phyloP scores from a whole-genome alignment of 768 basidiomycete species.

The Crucibulum laeve region DNA sequence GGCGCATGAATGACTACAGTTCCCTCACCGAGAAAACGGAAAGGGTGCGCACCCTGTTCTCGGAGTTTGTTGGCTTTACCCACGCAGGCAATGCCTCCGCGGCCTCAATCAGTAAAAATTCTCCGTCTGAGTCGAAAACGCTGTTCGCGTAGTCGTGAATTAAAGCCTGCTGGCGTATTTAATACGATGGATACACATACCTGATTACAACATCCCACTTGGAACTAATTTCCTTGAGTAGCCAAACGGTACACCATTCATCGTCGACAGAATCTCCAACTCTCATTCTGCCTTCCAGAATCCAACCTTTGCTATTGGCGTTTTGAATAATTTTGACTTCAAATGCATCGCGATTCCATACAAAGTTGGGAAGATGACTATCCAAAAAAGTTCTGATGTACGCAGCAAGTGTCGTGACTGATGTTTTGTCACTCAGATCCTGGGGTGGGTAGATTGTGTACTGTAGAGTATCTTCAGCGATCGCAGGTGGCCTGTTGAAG shows the following conservation, averaged over 20 bases:
- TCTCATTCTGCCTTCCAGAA: conserved; percentile 80
- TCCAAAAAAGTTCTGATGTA: conserved; percentile 59
- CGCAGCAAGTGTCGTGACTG: conserved; percentile 61
- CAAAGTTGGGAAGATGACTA: conserved; percentile 48
- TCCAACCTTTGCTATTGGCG: conserved; percentile 36
- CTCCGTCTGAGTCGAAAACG: conserved; percentile 88
- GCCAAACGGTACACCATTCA: conserved; percentile 94
- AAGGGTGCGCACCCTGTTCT: conserved; percentile 77
- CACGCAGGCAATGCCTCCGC: conserved; percentile 85
- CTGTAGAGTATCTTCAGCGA: conserved; percentile 83
- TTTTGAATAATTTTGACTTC: conserved; percentile 66
- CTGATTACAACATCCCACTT: conserved; percentile 80
- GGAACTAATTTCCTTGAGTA: conserved; percentile 70
- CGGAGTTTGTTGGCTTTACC: conserved; percentile 88
- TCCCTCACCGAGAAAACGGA: conserved; percentile 26
- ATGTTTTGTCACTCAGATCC: conserved; percentile 50
- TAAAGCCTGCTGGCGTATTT: background rate
- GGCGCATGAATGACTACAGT: conserved; percentile 22
- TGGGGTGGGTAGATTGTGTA: conserved; percentile 67
- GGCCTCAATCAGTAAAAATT: conserved; percentile 95
- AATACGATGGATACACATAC: conserved; percentile 33
- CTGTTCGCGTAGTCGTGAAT: too few species aligned
- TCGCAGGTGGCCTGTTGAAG: conserved; percentile 70
- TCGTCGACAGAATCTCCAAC: conserved; percentile 98
- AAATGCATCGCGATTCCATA: conserved; percentile 86